Conservation (phyloP, 371 early-diverging fungal genomes). For the Smittium culicis region DNA sequence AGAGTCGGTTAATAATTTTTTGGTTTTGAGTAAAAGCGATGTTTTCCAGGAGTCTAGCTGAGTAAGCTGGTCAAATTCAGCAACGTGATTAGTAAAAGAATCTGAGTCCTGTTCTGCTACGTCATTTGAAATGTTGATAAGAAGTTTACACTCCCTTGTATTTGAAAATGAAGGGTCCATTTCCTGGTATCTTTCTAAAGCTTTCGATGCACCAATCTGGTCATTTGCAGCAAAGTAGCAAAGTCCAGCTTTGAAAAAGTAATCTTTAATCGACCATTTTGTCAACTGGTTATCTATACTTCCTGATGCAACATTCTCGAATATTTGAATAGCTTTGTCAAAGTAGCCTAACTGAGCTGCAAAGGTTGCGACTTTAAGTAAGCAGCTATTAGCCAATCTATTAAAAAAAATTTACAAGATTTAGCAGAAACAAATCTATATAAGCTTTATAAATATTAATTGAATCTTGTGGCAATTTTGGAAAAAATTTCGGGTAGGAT, state of each 20-base stretch:
- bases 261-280: constrained; percentile 87
- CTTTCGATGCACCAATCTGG: constrained; percentile 48
- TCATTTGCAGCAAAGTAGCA: constrained; percentile 61
- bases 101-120: constrained; percentile 64
- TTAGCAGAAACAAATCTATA: too few relatives aligned
- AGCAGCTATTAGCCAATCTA: too few relatives aligned
- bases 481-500: too few relatives aligned
- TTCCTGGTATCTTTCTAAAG: constrained; percentile 61
- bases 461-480: too few relatives aligned
- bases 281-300: constrained; percentile 76
- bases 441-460: too few relatives aligned
- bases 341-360: too few relatives aligned
- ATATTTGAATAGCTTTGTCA: too few relatives aligned
- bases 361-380: too few relatives aligned
- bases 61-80: constrained; percentile 69
- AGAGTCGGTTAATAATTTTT: constrained; percentile 61
- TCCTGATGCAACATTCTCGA: too few relatives aligned
- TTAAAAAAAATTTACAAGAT: too few relatives aligned
- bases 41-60: constrained; percentile 94
- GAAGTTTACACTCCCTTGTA: constrained; percentile 73
- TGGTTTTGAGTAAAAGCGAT: constrained; percentile 68
- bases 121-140: too few relatives aligned
- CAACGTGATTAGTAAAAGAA: constrained; percentile 61
- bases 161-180: constrained; percentile 72
- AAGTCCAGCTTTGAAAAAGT: constrained; percentile 84